Evolutionary conservation across 1,139 yeast genomes (phyloP), one percentile per base, ranked within the genome.

Genomic region (Arxiozyma telluris): DNA sequence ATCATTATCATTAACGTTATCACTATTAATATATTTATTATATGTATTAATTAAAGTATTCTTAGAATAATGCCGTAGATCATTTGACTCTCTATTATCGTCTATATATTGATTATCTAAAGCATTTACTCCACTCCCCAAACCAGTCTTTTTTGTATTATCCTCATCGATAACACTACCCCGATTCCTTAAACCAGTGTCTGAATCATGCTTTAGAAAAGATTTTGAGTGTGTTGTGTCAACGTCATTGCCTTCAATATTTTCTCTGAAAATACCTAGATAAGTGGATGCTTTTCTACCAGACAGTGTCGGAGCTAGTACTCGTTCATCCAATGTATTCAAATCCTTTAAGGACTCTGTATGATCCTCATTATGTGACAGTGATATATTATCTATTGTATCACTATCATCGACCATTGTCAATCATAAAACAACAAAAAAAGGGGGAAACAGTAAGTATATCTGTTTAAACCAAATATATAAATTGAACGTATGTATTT

Each of bases 271-370:
- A 41, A 68, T 67, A 43, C 72, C 59, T 49, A 68, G 50, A 55
- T 64, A 68, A 3, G 68, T 66, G 50, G 71, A 67, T 4, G 71
- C 71, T 52, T 69, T 68, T 53, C 72, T 61, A 15, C 71, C 71
- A 57, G 64, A 65, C 23, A 65, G 46, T 12, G 63, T 59, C 2
- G 63, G 53, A n/a, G 57, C 50, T 44, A 54, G 38, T 34, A 58
- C 55, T 51, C 58, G 58, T 46, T 55, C 57, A 43, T 65, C 66
- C 3, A 63, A 46, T 21, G 43, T 30, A 38, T 46, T 50, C 20
- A 50, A 21, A 25, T 50, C 52, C 38, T 50, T 50, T 17, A 50
- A 18, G 22, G 52, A 44, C 30, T 43, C 34, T 23, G 39, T 17
- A 44, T 39, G 20, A 12, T 46, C 15, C 12, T 22, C 42, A 8